Conservation (phyloP, 2,329 filamentous ascomycete species). For the Claviceps quebecensis region DNA sequence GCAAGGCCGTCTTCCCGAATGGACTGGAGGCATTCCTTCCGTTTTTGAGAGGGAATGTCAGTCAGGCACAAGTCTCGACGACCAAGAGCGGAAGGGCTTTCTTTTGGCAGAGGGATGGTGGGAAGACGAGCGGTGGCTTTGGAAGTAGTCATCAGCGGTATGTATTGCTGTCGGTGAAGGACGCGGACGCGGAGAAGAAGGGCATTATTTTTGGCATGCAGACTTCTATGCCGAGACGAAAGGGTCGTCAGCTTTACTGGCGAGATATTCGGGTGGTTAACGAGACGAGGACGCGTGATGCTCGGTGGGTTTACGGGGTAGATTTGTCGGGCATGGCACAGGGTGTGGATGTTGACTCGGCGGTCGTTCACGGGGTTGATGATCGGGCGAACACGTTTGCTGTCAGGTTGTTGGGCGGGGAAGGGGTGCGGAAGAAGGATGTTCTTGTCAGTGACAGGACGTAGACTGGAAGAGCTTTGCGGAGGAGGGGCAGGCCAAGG, state of each 20-base stretch:
- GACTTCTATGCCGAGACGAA: slow-evolving; percentile 1
- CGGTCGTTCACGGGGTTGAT: not conserved
- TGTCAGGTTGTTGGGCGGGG: not conserved
- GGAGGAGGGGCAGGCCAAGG: no score
- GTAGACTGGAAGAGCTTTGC: no score
- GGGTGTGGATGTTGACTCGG: not conserved
- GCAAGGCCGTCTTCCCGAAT: slow-evolving; percentile 36
- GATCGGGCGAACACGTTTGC: not conserved
- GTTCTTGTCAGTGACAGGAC: no score
- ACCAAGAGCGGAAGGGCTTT: slow-evolving; percentile 42
- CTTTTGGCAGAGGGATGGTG: slow-evolving; percentile 34
- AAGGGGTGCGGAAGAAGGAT: no score
- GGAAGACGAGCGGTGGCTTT: slow-evolving; percentile 32
- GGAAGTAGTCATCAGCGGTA: slow-evolving; percentile 45
- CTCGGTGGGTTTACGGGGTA: slow-evolving; percentile 16
- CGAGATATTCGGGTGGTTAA: slow-evolving; percentile 43
- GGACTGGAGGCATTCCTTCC: slow-evolving; percentile 42
- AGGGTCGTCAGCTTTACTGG: slow-evolving; percentile 34
- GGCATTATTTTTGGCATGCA: not conserved
- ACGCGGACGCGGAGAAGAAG: not conserved
- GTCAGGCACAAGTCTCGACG: slow-evolving; percentile 27
- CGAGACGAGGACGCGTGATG: slow-evolving; percentile 34
- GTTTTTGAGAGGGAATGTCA: slow-evolving; percentile 11
- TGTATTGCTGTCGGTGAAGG: slow-evolving; percentile 24
- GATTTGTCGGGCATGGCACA: not conserved